Base-by-base conservation (phyloP, 225 moss, liverwort and hornwort species). In the Takakia lepidozioides region DNA sequence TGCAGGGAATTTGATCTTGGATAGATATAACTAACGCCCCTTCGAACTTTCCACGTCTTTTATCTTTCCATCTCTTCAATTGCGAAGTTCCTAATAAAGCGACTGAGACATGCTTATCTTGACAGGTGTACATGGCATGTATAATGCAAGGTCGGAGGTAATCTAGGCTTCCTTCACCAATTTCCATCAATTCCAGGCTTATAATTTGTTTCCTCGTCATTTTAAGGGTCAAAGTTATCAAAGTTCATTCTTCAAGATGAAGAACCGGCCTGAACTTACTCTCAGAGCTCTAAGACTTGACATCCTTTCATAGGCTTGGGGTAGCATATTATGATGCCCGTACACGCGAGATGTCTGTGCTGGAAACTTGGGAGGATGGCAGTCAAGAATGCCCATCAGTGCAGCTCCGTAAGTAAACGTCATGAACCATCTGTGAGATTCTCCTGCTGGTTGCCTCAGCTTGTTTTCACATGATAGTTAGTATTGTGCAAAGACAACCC, bases 61-160 rank as follows among this genome's bases (percentile, higher is more conserved):
- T n/a, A n/a, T n/a, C n/a, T n/a, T n/a, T n/a, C n/a, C n/a, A n/a
- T n/a, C n/a, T n/a, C n/a, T n/a, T n/a, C n/a, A n/a, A n/a, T n/a
- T n/a, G n/a, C n/a, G n/a, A n/a, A n/a, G n/a, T n/a, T n/a, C n/a
- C n/a, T n/a, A n/a, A n/a, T n/a, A n/a, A n/a, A n/a, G n/a, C n/a
- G n/a, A n/a, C n/a, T n/a, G n/a, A n/a, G n/a, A n/a, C n/a, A n/a
- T n/a, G n/a, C n/a, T n/a, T n/a, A n/a, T n/a, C n/a, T n/a, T n/a
- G n/a, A n/a, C 80, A 93, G 93, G 72, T 88, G 19, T 93, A 85
- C 55, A 93, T 93, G 93, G 63, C 88, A 60, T 88, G 93, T 69
- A 83, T 93, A 27, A 51, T 81, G 60, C 88, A 93, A 62, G 88
- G 83, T 27, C 75, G 66, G 62, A 88, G 86, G 93, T 88, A 87